phyloP scores from a whole-genome alignment of 176 grass and related monocot species.

The Raddia distichophylla region DNA sequence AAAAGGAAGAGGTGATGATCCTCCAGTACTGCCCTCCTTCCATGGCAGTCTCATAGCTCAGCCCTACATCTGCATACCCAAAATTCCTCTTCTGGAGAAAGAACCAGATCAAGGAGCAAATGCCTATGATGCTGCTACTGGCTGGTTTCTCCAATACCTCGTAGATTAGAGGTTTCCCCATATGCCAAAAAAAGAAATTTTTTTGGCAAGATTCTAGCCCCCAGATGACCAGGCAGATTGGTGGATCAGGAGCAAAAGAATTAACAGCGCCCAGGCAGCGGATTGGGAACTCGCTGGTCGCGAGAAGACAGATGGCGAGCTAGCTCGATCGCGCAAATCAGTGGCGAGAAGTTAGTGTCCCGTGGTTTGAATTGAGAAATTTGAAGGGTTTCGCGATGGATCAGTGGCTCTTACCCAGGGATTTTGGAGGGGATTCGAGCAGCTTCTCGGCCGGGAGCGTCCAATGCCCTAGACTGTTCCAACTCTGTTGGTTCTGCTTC shows the following conservation, averaged over 20 bases:
- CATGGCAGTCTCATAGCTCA: conserved; percentile 81
- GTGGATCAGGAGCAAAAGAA: conserved; percentile 16
- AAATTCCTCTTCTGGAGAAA: conserved; percentile 86
- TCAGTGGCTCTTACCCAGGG: conserved; percentile 24
- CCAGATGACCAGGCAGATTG: not conserved
- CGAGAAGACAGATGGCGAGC: not conserved
- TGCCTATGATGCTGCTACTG: conserved; percentile 70
- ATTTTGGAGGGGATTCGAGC: conserved; percentile 51
- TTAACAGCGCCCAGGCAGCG: not conserved
- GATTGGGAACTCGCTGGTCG: conserved; percentile 22
- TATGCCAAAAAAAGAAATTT: conserved; percentile 6
- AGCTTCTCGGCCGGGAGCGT: conserved; percentile 26
- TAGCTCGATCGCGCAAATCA: conserved; percentile 12
- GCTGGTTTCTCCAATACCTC: conserved; percentile 94
- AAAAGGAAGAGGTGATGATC: conserved; percentile 85
- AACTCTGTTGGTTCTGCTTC: not conserved
- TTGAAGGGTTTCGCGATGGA: conserved; percentile 23
- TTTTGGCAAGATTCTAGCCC: not conserved
- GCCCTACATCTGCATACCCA: conserved; percentile 84
- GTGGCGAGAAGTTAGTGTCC: not conserved
- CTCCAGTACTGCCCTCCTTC: conserved; percentile 89
- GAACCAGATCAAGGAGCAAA: conserved; percentile 93
- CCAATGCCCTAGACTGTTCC: conserved; percentile 42
- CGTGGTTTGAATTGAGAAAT: conserved; percentile 27
- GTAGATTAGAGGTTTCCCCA: conserved; percentile 89